Evolutionary conservation across 441 rosid species (phyloP).

Genomic region (Lepidium campestre): DNA sequence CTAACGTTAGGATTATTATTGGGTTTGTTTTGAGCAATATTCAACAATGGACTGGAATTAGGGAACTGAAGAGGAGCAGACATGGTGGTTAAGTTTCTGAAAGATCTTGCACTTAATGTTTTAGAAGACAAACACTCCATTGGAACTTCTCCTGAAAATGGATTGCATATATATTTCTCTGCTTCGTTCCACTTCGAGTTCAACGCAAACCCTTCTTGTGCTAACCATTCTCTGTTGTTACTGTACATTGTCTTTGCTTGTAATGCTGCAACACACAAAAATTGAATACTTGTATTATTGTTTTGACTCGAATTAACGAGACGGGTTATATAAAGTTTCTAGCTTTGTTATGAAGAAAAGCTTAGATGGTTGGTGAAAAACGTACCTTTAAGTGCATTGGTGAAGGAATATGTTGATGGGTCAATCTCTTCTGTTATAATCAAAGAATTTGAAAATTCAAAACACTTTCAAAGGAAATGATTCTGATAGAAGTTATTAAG

Average conservation of each 20-base stretch:
- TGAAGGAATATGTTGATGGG: conserved; percentile 91
- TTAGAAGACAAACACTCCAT: conserved; percentile 89
- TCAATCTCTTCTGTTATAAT: conserved; percentile 69
- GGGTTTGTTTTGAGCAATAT: conserved; percentile 28
- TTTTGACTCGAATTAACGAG: not conserved
- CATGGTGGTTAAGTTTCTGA: conserved; percentile 51
- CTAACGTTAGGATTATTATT: conserved; percentile 19
- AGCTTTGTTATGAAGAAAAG: not conserved
- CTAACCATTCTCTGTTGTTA: conserved; percentile 46
- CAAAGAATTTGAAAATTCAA: not conserved
- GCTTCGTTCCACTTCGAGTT: conserved; percentile 97
- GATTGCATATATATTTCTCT: conserved; percentile 90
- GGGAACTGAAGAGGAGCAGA: conserved; percentile 73
- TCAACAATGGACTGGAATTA: conserved; percentile 18
- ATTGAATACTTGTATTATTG: not conserved
- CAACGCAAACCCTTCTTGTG: conserved; percentile 75
- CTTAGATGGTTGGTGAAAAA: not conserved
- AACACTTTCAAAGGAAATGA: not conserved
- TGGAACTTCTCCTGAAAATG: conserved; percentile 87
- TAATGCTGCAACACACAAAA: conserved; percentile 44
- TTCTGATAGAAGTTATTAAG: not conserved
- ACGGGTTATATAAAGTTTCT: not conserved
- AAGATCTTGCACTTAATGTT: conserved; percentile 72
- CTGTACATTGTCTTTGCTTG: conserved; percentile 64
- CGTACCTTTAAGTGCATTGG: conserved; percentile 71